A percentile compares a stretch with the other conserved stretches of the same genome.
These are phyloP conservation scores for Tylopilus balloui DNA, from an alignment of 768 basidiomycete genomes.

Conservation along the genomic window DNA sequence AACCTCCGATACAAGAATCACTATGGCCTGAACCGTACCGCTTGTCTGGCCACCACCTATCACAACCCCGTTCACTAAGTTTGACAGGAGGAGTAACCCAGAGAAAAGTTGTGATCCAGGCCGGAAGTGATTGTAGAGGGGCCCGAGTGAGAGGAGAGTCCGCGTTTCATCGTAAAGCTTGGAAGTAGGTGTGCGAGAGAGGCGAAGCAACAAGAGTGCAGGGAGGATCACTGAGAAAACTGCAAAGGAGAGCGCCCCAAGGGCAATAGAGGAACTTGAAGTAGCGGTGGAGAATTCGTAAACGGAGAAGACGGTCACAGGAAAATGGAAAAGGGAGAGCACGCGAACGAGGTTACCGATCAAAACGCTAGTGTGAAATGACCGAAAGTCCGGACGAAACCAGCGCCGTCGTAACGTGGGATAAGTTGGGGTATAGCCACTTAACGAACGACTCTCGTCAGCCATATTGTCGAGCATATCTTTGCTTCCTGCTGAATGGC, in stretches of 20 bases:
- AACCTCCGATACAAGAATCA: constrained; percentile 88
- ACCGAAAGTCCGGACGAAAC: constrained; percentile 55
- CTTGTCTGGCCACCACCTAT: constrained; percentile 88
- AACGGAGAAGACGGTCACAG: constrained; percentile 86
- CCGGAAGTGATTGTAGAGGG: constrained; percentile 92
- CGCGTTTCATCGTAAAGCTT: constrained; percentile 95
- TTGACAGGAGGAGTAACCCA: constrained; percentile 72
- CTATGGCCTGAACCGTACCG: constrained; percentile 87
- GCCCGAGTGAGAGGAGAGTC: constrained; percentile 84
- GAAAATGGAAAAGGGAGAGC: constrained; percentile 90
- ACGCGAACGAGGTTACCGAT: constrained; percentile 91
- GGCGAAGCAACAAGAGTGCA: constrained; percentile 65
- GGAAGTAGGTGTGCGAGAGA: constrained; percentile 75
- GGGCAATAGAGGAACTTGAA: constrained; percentile 58
- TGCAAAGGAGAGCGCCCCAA: constrained; percentile 79
- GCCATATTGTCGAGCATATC: constrained; percentile 41
- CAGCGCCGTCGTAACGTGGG: constrained; percentile 31
- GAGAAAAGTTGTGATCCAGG: constrained; percentile 90
- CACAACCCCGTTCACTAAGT: constrained; percentile 75
- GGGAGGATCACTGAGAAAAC: constrained; percentile 78
- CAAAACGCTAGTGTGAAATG: constrained; percentile 76
- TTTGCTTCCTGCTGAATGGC: constrained; percentile 45
- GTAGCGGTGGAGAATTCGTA: constrained; percentile 51
- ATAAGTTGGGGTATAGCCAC: constrained; percentile 19
- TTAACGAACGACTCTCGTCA: constrained; percentile 32